Conservation (phyloP, 257 asterid species). For the Knoxia roxburghii region DNA sequence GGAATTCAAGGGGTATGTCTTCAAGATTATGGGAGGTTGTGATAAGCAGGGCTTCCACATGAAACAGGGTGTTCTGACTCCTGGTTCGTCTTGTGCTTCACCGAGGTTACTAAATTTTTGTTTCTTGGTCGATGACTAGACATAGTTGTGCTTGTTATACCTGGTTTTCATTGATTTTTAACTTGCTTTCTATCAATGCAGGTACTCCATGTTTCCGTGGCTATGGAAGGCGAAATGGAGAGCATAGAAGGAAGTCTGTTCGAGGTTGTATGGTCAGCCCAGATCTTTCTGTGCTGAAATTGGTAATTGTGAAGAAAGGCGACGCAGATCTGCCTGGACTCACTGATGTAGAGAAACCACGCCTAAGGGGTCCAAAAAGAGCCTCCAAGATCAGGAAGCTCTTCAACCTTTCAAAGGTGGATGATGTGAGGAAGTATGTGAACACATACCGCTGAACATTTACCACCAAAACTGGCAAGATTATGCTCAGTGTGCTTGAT, state of each 20-base stretch:
- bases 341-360: conserved; percentile 68
- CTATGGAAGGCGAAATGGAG: conserved; percentile 64
- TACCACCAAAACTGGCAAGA: conserved; percentile 53
- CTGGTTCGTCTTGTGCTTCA: conserved; percentile 44
- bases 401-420: conserved; percentile 70
- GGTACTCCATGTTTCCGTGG: conserved; percentile 82
- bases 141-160: no score
- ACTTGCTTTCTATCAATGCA: conserved; percentile 12
- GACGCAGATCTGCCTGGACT: conserved; percentile 68
- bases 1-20: conserved; percentile 52
- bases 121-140: neutral
- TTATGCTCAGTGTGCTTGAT: neutral
- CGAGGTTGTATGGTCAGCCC: conserved; percentile 84
- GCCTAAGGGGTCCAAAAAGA: conserved; percentile 87
- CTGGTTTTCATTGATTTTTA: no score
- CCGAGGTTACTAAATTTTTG: conserved; percentile 24
- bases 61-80: conserved; percentile 58
- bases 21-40: conserved; percentile 58
- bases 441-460: conserved; percentile 71
- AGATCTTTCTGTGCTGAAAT: conserved; percentile 61
- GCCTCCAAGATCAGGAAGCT: no score
- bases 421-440: conserved; percentile 73
- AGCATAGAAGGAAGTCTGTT: conserved; percentile 73
- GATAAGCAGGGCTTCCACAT: conserved; percentile 58
- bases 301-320: conserved; percentile 76